Percentiles rank a stretch among this genome's conserved stretches.
These are phyloP conservation scores for Apocynum venetum DNA, from an alignment of 257 asterid genomes.

Conservation along the genomic window DNA sequence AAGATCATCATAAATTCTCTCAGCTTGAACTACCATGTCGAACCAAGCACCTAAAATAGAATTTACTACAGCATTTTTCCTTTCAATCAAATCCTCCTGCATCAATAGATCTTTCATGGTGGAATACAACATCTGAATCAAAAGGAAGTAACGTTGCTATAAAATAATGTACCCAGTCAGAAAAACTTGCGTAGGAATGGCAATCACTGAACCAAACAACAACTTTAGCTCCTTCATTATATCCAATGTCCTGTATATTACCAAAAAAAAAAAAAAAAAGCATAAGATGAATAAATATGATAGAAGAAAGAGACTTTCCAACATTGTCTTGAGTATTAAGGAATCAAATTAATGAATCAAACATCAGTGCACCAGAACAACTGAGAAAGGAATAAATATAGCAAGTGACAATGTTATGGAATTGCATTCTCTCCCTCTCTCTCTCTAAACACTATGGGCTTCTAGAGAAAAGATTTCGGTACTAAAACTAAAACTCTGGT, in stretches of 20 bases:
- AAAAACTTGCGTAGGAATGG: constrained; percentile 62
- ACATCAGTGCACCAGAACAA: not conserved
- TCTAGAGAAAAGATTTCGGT: not conserved
- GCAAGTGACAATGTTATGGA: not conserved
- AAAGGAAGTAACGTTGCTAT: constrained; percentile 8
- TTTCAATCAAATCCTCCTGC: not conserved
- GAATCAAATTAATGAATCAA: not conserved
- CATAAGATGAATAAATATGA: not conserved
- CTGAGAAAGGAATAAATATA: not conserved
- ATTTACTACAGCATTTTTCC: not conserved
- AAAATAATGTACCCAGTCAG: constrained; percentile 53
- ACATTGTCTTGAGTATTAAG: not conserved
- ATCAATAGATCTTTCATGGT: not conserved
- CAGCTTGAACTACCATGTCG: not conserved
- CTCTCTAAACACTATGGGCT: not conserved
- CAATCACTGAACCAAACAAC: constrained; percentile 55
- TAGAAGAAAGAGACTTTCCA: not conserved
- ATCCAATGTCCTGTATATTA: constrained; percentile 59
- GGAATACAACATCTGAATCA: not conserved
- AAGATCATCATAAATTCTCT: not conserved
- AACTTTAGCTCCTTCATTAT: constrained; percentile 61
- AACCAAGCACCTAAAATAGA: not conserved
- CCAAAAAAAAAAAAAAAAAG: not conserved
- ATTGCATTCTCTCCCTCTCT: not conserved
- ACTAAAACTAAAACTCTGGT: not conserved